A percentile compares a stretch with the other conserved stretches of the same genome.
These are phyloP conservation scores for Lactifluus hygrophoroides DNA, from an alignment of 768 basidiomycete species.

Conservation along the genomic window DNA sequence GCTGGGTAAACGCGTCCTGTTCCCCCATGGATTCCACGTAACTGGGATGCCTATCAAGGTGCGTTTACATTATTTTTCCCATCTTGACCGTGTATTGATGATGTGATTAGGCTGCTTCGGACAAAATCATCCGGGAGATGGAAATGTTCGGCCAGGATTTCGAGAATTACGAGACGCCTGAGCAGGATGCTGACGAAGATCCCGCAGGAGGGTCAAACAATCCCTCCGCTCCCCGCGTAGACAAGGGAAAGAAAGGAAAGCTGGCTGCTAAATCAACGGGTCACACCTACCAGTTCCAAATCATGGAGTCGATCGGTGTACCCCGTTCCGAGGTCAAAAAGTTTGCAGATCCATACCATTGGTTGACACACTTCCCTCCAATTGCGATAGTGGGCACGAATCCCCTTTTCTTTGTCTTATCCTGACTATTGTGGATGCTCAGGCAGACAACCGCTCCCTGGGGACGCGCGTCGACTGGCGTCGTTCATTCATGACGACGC, in stretches of 20 bases:
- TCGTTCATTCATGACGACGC: conserved; percentile 87
- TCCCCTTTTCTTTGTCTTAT: not conserved
- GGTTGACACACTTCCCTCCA: conserved; percentile 93
- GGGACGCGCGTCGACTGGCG: conserved; percentile 99
- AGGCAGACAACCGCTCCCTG: conserved; percentile 72
- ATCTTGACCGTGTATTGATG: not conserved
- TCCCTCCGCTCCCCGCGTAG: conserved; percentile 38
- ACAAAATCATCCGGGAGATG: conserved; percentile 96
- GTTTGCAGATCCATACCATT: conserved; percentile 91
- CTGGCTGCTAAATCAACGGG: conserved; percentile 89
- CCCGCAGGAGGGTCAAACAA: conserved; percentile 36
- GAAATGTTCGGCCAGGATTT: conserved; percentile 92
- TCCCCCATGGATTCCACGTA: conserved; percentile 96
- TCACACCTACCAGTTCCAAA: conserved; percentile 95
- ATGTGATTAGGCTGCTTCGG: conserved; percentile 72
- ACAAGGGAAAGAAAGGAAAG: conserved; percentile 94
- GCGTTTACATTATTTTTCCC: conserved; percentile 21
- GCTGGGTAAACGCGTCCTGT: conserved; percentile 88
- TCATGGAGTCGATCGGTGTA: conserved; percentile 90
- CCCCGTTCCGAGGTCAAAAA: conserved; percentile 87
- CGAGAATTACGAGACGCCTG: conserved; percentile 49
- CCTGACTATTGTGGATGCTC: conserved; percentile 21
- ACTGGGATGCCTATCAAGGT: conserved; percentile 99
- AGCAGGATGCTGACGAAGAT: conserved; percentile 36
- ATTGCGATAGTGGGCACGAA: conserved; percentile 60